Conservation (phyloP, 331 rosid species). For the Quercus phellos region DNA sequence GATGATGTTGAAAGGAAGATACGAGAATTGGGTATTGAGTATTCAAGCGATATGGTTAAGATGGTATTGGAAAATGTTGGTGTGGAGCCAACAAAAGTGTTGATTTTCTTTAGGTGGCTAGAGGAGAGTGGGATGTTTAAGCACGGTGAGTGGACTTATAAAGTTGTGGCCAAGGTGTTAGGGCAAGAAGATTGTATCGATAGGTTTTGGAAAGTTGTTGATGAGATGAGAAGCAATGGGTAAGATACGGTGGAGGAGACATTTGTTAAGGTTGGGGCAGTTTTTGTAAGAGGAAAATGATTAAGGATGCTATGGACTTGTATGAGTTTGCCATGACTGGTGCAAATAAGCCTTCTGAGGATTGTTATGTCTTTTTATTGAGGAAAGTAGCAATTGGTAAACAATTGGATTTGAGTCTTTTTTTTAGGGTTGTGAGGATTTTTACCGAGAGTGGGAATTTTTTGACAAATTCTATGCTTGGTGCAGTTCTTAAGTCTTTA, state of each 20-base stretch:
- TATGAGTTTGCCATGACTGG: constrained; percentile 81
- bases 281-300: constrained; percentile 63
- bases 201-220: constrained; percentile 74
- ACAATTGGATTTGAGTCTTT: constrained; percentile 51
- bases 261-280: constrained; percentile 49
- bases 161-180: constrained; percentile 59
- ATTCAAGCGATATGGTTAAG: constrained; percentile 39
- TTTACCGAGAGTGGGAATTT: constrained; percentile 44
- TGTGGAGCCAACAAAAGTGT: constrained; percentile 51
- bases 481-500: constrained; percentile 55
- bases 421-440: constrained; percentile 47
- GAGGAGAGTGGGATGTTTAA: constrained; percentile 59
- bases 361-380: constrained; percentile 49
- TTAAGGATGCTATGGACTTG: constrained; percentile 63
- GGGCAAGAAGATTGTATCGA: constrained; percentile 68
- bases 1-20: constrained; percentile 56
- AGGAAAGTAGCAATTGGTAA: constrained; percentile 45
- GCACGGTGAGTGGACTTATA: constrained; percentile 62
- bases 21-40: constrained; percentile 39
- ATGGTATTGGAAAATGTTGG: constrained; percentile 44
- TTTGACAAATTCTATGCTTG: constrained; percentile 43
- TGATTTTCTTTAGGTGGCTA: constrained; percentile 75
- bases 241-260: constrained; percentile 59
- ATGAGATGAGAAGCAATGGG: constrained; percentile 53
- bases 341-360: constrained; percentile 39